Evolutionary conservation across 495 filamentous ascomycete genomes (phyloP), one percentile per base, ranked within the genome.

Genomic region (Neurospora pannonica): DNA sequence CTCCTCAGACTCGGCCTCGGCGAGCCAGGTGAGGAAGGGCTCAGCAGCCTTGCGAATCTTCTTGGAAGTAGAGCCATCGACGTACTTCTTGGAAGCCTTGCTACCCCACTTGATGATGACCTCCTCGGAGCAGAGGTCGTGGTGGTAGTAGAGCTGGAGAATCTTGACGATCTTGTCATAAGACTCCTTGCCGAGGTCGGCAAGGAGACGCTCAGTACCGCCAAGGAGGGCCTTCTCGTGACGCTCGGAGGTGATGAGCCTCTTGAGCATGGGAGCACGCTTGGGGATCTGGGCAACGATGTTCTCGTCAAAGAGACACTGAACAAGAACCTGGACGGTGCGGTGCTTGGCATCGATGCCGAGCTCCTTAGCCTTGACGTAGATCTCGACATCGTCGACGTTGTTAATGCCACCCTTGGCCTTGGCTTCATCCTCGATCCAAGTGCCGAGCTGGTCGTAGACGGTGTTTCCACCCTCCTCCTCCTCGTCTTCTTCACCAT

Each of bases 141-240:
- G 86, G 84, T 97, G 87, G 82, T 97, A 98, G 85, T 93, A 92
- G 77, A 89, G 87, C 78, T 96, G 87, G 73, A 98, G 88, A 77
- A 99, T 94, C 81, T 92, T 92, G 43, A 93, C 91, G 40, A 98
- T 87, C 83, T 93, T 88, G 39, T 90, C 83, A 72, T 93, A 88
- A 78, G 92, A 89, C 40, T 97, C 92, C 78, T 91, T 91, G 82
- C 93, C 90, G 71, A 85, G 84, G 39, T 82, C 75, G 75, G 84
- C 84, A 71, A 98, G 88, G 76, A 98, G 95, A 74, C 95, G 94
- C 84, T 99, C 96, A 40, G 92, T 94, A 74, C 96, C 96, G 78
- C 97, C 97, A n/a, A 99, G 90, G 83, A 99, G 91, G 71, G 96
- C 95, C 88, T 96, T 97, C 86, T 98, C 90, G 82, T 98, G 95